Conservation (phyloP, 805 yeast genomes). For the Brettanomyces anomalus region DNA sequence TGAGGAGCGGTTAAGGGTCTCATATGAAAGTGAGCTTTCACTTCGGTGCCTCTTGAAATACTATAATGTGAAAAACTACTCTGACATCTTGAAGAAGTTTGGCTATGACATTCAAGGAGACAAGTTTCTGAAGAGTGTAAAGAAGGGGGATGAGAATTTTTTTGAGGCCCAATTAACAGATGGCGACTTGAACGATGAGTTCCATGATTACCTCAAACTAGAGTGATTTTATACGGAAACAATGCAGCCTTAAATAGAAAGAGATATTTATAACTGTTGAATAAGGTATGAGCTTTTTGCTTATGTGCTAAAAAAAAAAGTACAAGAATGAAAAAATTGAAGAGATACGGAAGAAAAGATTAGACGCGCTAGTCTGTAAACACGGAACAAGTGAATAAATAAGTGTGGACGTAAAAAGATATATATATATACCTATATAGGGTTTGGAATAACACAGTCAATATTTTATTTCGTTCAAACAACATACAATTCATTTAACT, state of each 20-base stretch:
- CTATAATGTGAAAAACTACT: constrained; percentile 57
- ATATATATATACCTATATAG: neutral
- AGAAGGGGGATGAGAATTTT: constrained; percentile 24
- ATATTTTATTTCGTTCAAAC: neutral
- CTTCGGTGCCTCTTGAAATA: constrained; percentile 69
- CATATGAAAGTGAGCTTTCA: constrained; percentile 81
- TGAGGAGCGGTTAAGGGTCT: constrained; percentile 63
- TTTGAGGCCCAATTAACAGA: constrained; percentile 32
- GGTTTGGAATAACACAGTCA: no score
- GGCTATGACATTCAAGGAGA: constrained; percentile 33
- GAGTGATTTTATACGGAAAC: neutral
- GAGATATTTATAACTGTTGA: no score
- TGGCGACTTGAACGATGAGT: constrained; percentile 8
- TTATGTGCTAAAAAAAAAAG: no score
- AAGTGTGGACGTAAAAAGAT: neutral
- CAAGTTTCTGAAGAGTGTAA: neutral
- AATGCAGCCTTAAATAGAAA: no score
- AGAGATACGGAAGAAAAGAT: no score
- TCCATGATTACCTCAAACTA: constrained; percentile 3
- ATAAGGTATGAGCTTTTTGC: no score
- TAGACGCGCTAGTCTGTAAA: no score
- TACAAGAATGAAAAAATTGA: no score
- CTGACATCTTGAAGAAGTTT: constrained; percentile 39
- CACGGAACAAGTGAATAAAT: no score
- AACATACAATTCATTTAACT: no score